Percentiles rank a stretch among this genome's conserved stretches.
Conservation (phyloP, 2,329 filamentous ascomycete species). For the Diaporthe humulicola region DNA sequence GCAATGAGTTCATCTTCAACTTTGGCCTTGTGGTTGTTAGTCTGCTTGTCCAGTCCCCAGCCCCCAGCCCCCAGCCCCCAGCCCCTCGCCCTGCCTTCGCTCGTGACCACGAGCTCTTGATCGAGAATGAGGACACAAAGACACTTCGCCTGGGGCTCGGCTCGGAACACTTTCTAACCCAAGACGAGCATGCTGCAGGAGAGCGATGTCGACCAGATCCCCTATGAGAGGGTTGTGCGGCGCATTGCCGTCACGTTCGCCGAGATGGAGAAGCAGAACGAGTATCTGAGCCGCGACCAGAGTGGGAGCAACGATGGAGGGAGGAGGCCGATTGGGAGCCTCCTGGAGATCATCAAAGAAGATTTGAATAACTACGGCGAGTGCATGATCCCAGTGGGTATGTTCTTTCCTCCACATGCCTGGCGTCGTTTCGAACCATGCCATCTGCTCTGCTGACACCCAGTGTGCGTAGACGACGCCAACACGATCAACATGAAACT, state of each 20-base stretch:
- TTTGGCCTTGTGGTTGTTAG: conserved; percentile 82
- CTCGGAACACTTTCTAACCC: conserved; percentile 8
- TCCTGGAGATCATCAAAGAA: conserved; percentile 85
- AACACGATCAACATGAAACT: conserved; percentile 98
- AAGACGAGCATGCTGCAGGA: conserved; percentile 45
- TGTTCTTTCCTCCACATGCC: conserved; percentile 46
- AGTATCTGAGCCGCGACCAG: conserved; percentile 79
- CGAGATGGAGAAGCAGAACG: conserved; percentile 91
- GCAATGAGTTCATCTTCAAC: conserved; percentile 99
- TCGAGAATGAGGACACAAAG: not conserved
- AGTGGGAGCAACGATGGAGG: conserved; percentile 57
- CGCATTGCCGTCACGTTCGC: conserved; percentile 89
- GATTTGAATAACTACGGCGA: conserved; percentile 98
- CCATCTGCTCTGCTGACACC: conserved; percentile 35
- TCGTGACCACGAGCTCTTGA: not conserved
- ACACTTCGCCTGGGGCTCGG: not conserved
- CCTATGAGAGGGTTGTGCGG: conserved; percentile 86
- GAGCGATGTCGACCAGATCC: conserved; percentile 75
- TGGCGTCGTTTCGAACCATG: not conserved
- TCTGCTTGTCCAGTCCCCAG: conserved; percentile 61
- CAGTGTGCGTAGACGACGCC: conserved; percentile 75
- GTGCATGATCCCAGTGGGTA: conserved; percentile 97
- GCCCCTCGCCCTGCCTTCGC: conserved; percentile 42
- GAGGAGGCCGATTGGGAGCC: conserved; percentile 81
- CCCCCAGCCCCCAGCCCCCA: conserved; percentile 58